Evolutionary conservation across 768 basidiomycete species (phyloP).

Genomic region (Arthromyces matolae): DNA sequence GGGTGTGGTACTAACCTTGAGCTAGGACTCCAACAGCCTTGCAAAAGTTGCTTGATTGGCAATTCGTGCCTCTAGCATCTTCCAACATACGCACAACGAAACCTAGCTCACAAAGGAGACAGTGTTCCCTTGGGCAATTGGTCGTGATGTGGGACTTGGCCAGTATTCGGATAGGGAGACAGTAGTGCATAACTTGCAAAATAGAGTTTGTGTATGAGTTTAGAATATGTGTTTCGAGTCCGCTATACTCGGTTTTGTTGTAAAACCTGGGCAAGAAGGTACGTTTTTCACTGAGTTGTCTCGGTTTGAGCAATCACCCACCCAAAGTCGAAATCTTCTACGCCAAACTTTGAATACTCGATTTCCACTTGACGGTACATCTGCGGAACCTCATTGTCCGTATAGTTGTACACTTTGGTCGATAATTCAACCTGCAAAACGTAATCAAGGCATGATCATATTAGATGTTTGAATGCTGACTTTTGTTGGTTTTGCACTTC

Average conservation of each 20-base stretch:
- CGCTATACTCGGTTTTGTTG: constrained; percentile 87
- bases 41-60: constrained; percentile 96
- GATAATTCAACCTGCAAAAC: constrained; percentile 47
- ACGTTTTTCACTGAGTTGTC: not conserved
- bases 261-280: constrained; percentile 56
- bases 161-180: constrained; percentile 66
- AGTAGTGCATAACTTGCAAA: constrained; percentile 88
- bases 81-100: constrained; percentile 95
- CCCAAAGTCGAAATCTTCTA: constrained; percentile 99
- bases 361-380: constrained; percentile 93
- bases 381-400: constrained; percentile 62
- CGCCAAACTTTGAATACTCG: constrained; percentile 96
- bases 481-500: constrained; percentile 67
- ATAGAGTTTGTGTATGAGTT: constrained; percentile 96
- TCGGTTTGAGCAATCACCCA: constrained; percentile 29
- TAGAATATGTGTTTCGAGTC: constrained; percentile 93
- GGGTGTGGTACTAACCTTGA: no score
- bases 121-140: constrained; percentile 86
- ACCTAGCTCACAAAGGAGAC: constrained; percentile 90
- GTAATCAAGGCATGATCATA: constrained; percentile 4
- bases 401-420: constrained; percentile 47
- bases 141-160: constrained; percentile 92
- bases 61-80: constrained; percentile 90
- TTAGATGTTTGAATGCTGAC: constrained; percentile 36
- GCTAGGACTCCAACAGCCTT: constrained; percentile 87